These are phyloP conservation scores for Vitis rupestris DNA, from an alignment of 164 flowering plant genomes.

Conservation along the genomic window DNA sequence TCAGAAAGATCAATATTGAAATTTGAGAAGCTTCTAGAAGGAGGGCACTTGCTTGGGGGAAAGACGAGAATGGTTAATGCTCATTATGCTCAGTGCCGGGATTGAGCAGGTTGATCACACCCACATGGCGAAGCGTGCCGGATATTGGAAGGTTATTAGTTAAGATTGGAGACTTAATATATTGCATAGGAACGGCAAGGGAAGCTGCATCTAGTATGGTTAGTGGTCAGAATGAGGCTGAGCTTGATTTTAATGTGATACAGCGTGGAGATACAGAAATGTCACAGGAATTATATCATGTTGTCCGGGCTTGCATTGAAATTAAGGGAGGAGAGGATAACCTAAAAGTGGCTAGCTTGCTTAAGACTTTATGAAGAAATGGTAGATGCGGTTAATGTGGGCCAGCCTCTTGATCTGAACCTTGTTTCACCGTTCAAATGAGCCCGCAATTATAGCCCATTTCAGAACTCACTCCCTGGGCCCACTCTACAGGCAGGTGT, in stretches of 20 bases:
- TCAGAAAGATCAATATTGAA: too few relatives aligned
- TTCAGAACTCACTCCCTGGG: too few relatives aligned
- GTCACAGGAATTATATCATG: slow-evolving; percentile 94
- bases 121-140: slow-evolving; percentile 85
- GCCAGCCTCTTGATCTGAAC: too few relatives aligned
- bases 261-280: slow-evolving; percentile 98
- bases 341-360: slow-evolving; percentile 29
- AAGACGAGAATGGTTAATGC: slow-evolving; percentile 92
- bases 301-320: slow-evolving; percentile 87
- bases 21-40: too few relatives aligned
- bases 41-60: slow-evolving; percentile 37
- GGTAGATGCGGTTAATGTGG: too few relatives aligned
- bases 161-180: slow-evolving; percentile 95
- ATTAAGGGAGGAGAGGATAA: slow-evolving; percentile 68
- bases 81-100: slow-evolving; percentile 93
- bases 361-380: too few relatives aligned
- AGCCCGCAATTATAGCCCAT: too few relatives aligned
- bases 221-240: slow-evolving; percentile 95
- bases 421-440: too few relatives aligned
- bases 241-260: slow-evolving; percentile 94
- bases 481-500: too few relatives aligned
- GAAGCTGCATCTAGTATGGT: slow-evolving; percentile 99
- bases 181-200: slow-evolving; percentile 98
- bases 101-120: slow-evolving; percentile 90
- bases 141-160: slow-evolving; percentile 92